Percentiles rank a stretch among this genome's conserved stretches.
phyloP scores from a whole-genome alignment of 1,284 basidiomycete genomes.

The Fomitiporia mediterranea region DNA sequence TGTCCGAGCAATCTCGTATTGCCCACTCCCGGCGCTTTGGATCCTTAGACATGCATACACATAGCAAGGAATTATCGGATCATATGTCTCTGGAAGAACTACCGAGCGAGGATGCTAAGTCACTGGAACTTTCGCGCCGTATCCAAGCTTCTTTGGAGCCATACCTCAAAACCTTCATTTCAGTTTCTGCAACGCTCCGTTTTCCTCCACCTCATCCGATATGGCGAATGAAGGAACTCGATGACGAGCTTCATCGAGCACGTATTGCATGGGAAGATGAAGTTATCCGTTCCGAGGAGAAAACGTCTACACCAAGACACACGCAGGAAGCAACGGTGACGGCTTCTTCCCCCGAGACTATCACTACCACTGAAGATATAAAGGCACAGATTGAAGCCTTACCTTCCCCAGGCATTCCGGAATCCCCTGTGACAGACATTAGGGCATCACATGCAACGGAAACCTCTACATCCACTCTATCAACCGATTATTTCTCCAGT shows the following conservation, averaged over 20 bases:
- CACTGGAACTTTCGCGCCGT: constrained; percentile 58
- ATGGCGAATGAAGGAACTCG: constrained; percentile 80
- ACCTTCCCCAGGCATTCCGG: constrained; percentile 44
- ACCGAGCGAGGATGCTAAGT: constrained; percentile 64
- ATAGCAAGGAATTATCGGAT: not conserved
- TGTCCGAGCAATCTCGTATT: not conserved
- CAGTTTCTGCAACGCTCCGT: constrained; percentile 84
- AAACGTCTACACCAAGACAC: constrained; percentile 36
- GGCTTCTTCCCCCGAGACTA: constrained; percentile 22
- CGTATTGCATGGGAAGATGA: constrained; percentile 81
- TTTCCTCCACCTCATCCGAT: constrained; percentile 90
- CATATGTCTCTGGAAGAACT: constrained; percentile 47
- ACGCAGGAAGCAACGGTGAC: constrained; percentile 43
- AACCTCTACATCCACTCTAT: not conserved
- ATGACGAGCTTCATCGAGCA: constrained; percentile 63
- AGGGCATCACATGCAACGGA: not conserved
- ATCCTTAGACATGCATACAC: not conserved
- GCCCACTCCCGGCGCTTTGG: not conserved
- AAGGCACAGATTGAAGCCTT: constrained; percentile 69
- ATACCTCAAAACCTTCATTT: constrained; percentile 82
- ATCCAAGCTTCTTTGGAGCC: constrained; percentile 79
- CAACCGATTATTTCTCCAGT: constrained; percentile 41
- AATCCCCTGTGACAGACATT: constrained; percentile 30
- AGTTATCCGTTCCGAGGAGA: constrained; percentile 75
- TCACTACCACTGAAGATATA: constrained; percentile 41